Base-by-base conservation (phyloP, 192 early-diverging fungal genomes). In the Mycoemilia scoparia region DNA sequence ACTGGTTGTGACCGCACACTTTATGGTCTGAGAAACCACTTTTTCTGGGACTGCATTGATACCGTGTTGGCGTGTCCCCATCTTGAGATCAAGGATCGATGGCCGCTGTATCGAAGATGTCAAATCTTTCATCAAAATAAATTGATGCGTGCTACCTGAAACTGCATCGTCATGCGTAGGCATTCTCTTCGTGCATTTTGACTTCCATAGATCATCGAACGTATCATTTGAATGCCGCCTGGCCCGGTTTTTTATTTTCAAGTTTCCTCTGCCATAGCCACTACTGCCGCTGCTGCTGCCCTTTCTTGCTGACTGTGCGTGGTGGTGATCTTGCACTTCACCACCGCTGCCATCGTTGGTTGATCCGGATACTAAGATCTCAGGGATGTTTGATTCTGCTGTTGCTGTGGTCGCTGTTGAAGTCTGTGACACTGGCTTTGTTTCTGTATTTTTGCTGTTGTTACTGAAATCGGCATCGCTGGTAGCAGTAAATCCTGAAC, bases 21-120 rank as follows among this genome's bases (percentile, higher is more conserved):
- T 99, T 26, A 69, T 54, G 24, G 79, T 89, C 55, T 99, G 91
- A 24, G 77, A 85, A 17, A 69, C 49, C 24, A 78, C 64, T 49
- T 99, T 99, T 27, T 75, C 73, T 9, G 67, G 58, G 0, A 76
- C 66, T 2, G 80, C 88, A 62, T 84, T 68, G 32, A 98, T 74
- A 3, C 95, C 89, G 45, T 92, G 79, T 56, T 98, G 95, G 4
- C 95, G 66, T 9, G 87, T 93, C 20, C 95, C 95, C 90, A 98
- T 98, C 43, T 98, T 98, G 34, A 98, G 69, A 51, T 98, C 90
- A 25, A 98, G 67, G 11, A 98, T 90, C 43, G 89, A 96, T 0
- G 95, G 95, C 21, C 71, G 74, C 50, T 74, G 65, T 53, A 96
- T 58, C 6, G 80, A 77, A 12, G 82, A 75, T 0, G 93, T 97